Conservation (phyloP, 2,329 filamentous ascomycete species). For the Penicillium sp. region DNA sequence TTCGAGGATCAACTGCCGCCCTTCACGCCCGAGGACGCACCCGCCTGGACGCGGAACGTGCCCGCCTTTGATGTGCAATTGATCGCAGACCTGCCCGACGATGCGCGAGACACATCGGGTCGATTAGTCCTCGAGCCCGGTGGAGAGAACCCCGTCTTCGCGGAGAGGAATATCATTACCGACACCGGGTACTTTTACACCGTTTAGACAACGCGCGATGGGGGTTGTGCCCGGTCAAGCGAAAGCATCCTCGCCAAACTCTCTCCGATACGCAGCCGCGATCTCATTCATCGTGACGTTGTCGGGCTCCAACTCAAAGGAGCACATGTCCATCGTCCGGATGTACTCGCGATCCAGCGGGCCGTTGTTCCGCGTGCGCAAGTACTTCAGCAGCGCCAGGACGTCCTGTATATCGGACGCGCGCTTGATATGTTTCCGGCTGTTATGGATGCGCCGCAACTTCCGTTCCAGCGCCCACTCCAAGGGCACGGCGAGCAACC, state of each 20-base stretch:
- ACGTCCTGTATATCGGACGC: constrained; percentile 31
- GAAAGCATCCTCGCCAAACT: constrained; percentile 27
- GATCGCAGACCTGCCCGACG: too few species aligned
- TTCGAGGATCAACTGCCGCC: constrained; percentile 23
- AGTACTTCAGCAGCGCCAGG: constrained; percentile 29
- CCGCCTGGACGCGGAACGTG: constrained; percentile 21
- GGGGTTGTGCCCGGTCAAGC: too few species aligned
- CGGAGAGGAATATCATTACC: constrained; percentile 26
- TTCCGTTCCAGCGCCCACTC: constrained; percentile 40
- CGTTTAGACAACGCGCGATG: too few species aligned
- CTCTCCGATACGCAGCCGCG: constrained; percentile 28
- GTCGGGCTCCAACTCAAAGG: constrained; percentile 31
- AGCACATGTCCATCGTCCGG: constrained; percentile 28
- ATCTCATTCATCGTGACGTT: constrained; percentile 29
- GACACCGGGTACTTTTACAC: constrained; percentile 29
- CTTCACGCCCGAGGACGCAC: constrained; percentile 20
- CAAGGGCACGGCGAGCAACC: constrained; percentile 33
- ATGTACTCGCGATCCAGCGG: constrained; percentile 27
- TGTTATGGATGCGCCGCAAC: constrained; percentile 30
- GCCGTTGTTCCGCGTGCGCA: constrained; percentile 22
- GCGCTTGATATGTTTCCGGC: constrained; percentile 21
- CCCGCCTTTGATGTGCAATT: constrained; percentile 17
- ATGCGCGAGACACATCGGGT: constrained; percentile 12
- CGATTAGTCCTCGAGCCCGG: constrained; percentile 23
- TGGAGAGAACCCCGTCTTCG: constrained; percentile 21